Evolutionary conservation across 2,329 filamentous ascomycete species (phyloP), one percentile per base, ranked within the genome.

Genomic region (Rugonectria rugulosa): DNA sequence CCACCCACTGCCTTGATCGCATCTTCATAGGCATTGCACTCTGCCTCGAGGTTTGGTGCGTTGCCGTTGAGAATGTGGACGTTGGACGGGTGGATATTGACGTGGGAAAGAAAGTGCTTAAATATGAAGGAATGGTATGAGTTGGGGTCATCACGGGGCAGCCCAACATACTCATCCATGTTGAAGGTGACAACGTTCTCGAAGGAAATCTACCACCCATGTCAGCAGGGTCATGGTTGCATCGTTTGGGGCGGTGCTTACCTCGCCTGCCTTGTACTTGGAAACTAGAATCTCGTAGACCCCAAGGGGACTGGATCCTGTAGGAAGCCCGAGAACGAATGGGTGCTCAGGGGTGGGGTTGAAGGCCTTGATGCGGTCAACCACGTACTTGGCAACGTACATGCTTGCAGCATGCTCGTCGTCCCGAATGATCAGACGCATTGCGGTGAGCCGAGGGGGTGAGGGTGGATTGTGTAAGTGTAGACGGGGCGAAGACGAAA

Each of bases 51-150:
- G 69, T 91, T 89, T 12, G 83, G 76, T 1, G 90, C 90, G 70
- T 93, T 94, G 68, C 91, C 91, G 70, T 94, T 86, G 32, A 94
- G 83, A 68, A 95, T 92, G 76, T 96, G 88, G 70, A 95, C 91
- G 72, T 94, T 93, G 68, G 84, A 82, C 5, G 91, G 91, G 62
- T 87, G 84, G 65, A 95, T 88, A 70, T 96, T 90, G 66, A 95
- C 88, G 65, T 86, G 91, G 37, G 89, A 91, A 80, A 96, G 96
- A 81, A 96, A 92, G 77, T 95, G 83, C 75, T 90, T 91, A 84
- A 92, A 96, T 91, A 96, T 95, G 79, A 95, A 96, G 62, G 88
- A 90, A 78, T 96, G 91, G 76, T 96, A 96, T 68, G 88, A 92
- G 73, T 95, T 88, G 11, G 90, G 87, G 72, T 96, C 90, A 66